Conservation (phyloP, 352 stramenopile genomes). For the Phytophthora ramorum region DNA sequence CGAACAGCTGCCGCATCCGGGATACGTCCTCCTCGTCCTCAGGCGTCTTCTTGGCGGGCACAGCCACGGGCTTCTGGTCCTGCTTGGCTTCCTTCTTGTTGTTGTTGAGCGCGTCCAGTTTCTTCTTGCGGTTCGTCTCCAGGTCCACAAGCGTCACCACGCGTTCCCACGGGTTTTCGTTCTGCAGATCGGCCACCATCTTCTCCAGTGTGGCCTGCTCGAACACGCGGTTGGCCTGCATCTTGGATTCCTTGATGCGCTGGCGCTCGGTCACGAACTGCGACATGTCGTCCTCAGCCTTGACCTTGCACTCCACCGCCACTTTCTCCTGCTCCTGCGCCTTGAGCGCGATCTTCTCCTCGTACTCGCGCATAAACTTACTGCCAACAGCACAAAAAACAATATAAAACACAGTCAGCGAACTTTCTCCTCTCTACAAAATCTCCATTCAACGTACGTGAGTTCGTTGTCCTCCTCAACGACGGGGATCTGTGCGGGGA, state of each 20-base stretch:
- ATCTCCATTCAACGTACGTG: conserved; percentile 47
- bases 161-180: conserved; percentile 94
- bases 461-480: conserved; percentile 80
- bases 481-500: conserved; percentile 44
- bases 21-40: conserved; percentile 88
- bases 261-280: conserved; percentile 88
- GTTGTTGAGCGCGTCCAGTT: conserved; percentile 64
- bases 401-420: conserved; percentile 5
- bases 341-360: conserved; percentile 73
- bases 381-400: conserved; percentile 30
- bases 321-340: conserved; percentile 79
- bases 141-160: conserved; percentile 95
- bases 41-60: conserved; percentile 60
- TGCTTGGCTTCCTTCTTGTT: conserved; percentile 51
- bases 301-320: conserved; percentile 71
- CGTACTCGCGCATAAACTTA: conserved; percentile 79
- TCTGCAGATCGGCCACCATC: conserved; percentile 94
- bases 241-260: conserved; percentile 90
- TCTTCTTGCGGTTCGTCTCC: conserved; percentile 79
- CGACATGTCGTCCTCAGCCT: conserved; percentile 70
- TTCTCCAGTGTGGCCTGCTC: conserved; percentile 95
- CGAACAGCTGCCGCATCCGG: conserved; percentile 94
- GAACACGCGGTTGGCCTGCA: conserved; percentile 93
- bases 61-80: conserved; percentile 47
- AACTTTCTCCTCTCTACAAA: not conserved